A percentile compares a stretch with the other conserved stretches of the same genome.
Conservation (phyloP, 306 rosid genomes). For the Lagenaria siceraria region DNA sequence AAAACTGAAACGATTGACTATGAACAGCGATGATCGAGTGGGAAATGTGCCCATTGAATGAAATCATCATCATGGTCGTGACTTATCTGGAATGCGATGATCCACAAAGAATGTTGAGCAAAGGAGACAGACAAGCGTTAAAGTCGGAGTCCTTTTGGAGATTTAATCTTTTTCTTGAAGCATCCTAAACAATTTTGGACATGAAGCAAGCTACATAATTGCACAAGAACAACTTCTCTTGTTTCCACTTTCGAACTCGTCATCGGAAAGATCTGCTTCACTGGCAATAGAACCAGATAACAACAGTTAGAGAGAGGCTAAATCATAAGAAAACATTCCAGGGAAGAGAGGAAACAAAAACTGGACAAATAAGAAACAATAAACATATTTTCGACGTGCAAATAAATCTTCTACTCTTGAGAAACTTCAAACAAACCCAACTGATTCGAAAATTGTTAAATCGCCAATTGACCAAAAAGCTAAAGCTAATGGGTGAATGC, state of each 20-base stretch:
- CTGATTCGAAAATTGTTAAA: too few relatives aligned
- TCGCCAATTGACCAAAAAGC: too few relatives aligned
- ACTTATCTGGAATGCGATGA: slow-evolving; percentile 18
- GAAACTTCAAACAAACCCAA: not conserved
- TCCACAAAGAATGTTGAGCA: slow-evolving; percentile 2
- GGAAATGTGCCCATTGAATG: slow-evolving; percentile 12
- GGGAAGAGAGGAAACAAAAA: not conserved
- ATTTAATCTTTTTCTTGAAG: not conserved
- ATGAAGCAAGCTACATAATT: slow-evolving; percentile 48
- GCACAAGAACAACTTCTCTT: slow-evolving; percentile 74
- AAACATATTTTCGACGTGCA: not conserved
- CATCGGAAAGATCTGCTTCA: slow-evolving; percentile 72
- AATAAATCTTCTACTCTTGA: not conserved
- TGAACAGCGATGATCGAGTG: slow-evolving; percentile 34
- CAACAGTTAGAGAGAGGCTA: not conserved
- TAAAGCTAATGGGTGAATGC: too few relatives aligned
- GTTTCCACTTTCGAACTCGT: slow-evolving; percentile 67
- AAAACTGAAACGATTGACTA: slow-evolving; percentile 48
- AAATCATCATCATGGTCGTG: slow-evolving; percentile 12
- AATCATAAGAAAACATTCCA: not conserved
- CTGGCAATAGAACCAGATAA: slow-evolving; percentile 31
- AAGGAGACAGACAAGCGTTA: not conserved
- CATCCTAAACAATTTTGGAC: slow-evolving; percentile 14
- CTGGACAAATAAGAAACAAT: not conserved
- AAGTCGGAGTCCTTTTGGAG: slow-evolving; percentile 5